Evolutionary conservation across 305 asterid genomes (phyloP).

Genomic region (Rubia peregrina): DNA sequence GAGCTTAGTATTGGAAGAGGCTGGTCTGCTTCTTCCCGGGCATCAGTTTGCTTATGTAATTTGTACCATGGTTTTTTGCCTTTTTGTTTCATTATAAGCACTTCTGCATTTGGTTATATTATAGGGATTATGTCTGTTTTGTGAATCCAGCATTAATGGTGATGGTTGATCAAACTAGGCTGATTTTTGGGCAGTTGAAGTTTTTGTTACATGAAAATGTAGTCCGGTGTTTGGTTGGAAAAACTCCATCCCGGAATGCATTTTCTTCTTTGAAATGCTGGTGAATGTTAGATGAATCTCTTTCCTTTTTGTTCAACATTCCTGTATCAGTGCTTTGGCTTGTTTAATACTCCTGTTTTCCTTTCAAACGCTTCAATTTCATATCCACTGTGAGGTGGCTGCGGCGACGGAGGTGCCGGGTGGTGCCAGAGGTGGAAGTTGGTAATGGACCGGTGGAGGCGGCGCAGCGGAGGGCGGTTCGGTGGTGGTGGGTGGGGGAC

Average conservation of each 20-base stretch:
- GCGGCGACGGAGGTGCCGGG: too few species aligned
- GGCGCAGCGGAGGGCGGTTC: too few species aligned
- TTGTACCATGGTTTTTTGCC: neutral
- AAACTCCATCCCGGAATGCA: neutral
- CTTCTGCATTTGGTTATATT: too few species aligned
- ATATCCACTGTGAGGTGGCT: neutral
- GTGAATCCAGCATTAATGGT: neutral
- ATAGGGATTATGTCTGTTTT: neutral
- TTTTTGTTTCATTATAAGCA: neutral
- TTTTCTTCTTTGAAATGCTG: neutral
- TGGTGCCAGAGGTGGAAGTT: too few species aligned
- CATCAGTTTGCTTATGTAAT: constrained; percentile 78
- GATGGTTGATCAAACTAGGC: neutral
- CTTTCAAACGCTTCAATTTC: neutral
- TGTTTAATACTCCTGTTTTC: neutral
- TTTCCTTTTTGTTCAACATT: neutral
- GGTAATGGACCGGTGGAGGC: too few species aligned
- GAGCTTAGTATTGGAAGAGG: constrained; percentile 39
- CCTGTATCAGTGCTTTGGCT: neutral
- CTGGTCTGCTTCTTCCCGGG: constrained; percentile 57
- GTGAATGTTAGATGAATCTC: neutral
- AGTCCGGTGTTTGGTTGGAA: neutral
- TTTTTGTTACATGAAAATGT: neutral
- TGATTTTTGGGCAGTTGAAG: neutral
- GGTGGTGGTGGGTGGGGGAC: too few species aligned